phyloP scores from a whole-genome alignment of 1,284 basidiomycete genomes.

The Clitocybe nebularis region DNA sequence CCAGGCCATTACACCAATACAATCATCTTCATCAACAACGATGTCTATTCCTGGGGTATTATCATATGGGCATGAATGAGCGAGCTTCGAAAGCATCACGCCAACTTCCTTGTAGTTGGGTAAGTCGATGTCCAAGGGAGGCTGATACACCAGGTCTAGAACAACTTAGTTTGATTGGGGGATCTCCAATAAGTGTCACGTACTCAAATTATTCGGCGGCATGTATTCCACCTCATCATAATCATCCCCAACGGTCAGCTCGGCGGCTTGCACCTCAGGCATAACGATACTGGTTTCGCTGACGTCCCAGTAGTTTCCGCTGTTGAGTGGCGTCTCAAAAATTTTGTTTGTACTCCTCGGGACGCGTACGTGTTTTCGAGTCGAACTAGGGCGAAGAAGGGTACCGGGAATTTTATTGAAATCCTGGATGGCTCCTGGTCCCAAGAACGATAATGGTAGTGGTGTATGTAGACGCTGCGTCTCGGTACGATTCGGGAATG shows the following conservation, averaged over 20 bases:
- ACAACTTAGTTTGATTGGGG: conserved; percentile 5
- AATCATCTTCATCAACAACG: conserved; percentile 19
- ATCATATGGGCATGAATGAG: conserved; percentile 35
- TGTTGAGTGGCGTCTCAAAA: conserved; percentile 67
- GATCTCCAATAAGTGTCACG: conserved; percentile 19
- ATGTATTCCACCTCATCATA: conserved; percentile 75
- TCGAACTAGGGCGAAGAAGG: conserved; percentile 57
- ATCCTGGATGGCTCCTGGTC: conserved; percentile 11
- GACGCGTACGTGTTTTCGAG: conserved; percentile 50
- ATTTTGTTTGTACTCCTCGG: conserved; percentile 37
- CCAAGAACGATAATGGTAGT: conserved; percentile 15
- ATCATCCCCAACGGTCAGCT: conserved; percentile 39
- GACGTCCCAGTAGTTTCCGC: conserved; percentile 71
- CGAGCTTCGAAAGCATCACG: conserved; percentile 35
- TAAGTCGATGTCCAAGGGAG: conserved; percentile 50
- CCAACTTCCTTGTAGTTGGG: conserved; percentile 57
- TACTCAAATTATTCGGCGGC: conserved; percentile 66
- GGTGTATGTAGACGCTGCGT: conserved; percentile 31
- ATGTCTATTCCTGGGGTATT: conserved; percentile 30
- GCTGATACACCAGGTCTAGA: conserved; percentile 48
- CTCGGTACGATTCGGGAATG: conserved; percentile 50
- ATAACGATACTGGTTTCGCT: conserved; percentile 56
- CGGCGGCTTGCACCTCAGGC: conserved; percentile 29
- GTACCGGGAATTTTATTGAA: conserved; percentile 30
- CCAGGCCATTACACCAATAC: conserved; percentile 25